phyloP scores from a whole-genome alignment of 2,329 filamentous ascomycete genomes.

The Fusarium decemcellulare region DNA sequence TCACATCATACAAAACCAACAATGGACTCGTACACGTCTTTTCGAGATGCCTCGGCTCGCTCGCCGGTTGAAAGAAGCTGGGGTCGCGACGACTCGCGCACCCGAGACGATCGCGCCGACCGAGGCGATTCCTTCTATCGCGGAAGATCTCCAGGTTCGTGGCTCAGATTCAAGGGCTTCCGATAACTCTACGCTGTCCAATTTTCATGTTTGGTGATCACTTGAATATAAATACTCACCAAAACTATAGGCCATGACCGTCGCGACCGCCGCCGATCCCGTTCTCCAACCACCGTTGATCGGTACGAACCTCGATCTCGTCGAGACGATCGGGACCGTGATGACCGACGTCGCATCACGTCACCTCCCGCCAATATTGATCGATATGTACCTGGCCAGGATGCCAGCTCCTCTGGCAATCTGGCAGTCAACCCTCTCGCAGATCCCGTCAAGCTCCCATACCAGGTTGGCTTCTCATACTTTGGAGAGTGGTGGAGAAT shows the following conservation, averaged over 20 bases:
- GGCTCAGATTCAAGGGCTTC: not conserved
- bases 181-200: not conserved
- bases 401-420: conserved; percentile 59
- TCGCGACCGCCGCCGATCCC: conserved; percentile 74
- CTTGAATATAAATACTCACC: conserved; percentile 9
- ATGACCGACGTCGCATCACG: conserved; percentile 74
- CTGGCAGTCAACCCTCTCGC: conserved; percentile 74
- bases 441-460: conserved; percentile 80
- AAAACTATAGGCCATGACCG: conserved; percentile 66
- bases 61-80: conserved; percentile 69
- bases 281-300: conserved; percentile 80
- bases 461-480: conserved; percentile 88
- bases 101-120: conserved; percentile 61
- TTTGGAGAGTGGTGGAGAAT: conserved; percentile 90
- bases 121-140: conserved; percentile 74
- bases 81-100: conserved; percentile 67
- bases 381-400: conserved; percentile 85
- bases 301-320: conserved; percentile 81
- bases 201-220: conserved; percentile 1
- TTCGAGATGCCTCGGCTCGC: conserved; percentile 66
- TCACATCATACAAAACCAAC: conserved; percentile 29
- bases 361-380: conserved; percentile 82
- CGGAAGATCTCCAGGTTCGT: conserved; percentile 79
- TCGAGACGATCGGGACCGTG: conserved; percentile 76
- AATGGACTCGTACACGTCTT: conserved; percentile 70